Conservation (phyloP, 2,329 filamentous ascomycete genomes). For the Aureobasidium namibiae region DNA sequence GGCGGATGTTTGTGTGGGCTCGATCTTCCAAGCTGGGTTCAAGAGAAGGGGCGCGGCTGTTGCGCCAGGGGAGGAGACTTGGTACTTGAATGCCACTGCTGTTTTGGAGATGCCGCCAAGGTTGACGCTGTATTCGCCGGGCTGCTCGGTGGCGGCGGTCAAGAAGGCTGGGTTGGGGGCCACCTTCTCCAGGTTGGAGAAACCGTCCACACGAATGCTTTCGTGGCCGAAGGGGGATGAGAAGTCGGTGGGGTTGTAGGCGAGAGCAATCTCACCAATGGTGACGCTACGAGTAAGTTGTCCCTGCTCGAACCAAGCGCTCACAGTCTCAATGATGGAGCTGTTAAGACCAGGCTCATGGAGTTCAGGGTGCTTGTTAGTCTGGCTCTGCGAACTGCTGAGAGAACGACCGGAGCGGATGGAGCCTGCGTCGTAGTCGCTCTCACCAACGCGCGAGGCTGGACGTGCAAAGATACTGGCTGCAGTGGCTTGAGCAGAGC, state of each 20-base stretch:
- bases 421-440: constrained; percentile 69
- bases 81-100: constrained; percentile 84
- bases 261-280: constrained; percentile 80
- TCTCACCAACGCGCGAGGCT: constrained; percentile 19
- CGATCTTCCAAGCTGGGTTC: constrained; percentile 71
- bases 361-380: constrained; percentile 72
- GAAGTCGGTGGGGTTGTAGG: constrained; percentile 58
- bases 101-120: constrained; percentile 63
- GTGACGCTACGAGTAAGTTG: constrained; percentile 63
- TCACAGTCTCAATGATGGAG: constrained; percentile 89
- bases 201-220: constrained; percentile 79
- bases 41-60: constrained; percentile 62
- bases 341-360: constrained; percentile 71
- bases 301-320: constrained; percentile 70
- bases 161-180: constrained; percentile 91
- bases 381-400: constrained; percentile 55
- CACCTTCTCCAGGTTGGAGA: constrained; percentile 78
- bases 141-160: constrained; percentile 56
- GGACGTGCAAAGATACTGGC: constrained; percentile 23
- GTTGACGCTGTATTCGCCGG: constrained; percentile 74
- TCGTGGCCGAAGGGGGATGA: constrained; percentile 39
- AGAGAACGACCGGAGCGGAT: constrained; percentile 81
- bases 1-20: constrained; percentile 76
- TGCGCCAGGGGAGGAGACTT: constrained; percentile 62
- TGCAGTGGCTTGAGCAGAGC: constrained; percentile 14